Conservation (phyloP, 2,329 filamentous ascomycete genomes). For the Penicillium brasilianum region DNA sequence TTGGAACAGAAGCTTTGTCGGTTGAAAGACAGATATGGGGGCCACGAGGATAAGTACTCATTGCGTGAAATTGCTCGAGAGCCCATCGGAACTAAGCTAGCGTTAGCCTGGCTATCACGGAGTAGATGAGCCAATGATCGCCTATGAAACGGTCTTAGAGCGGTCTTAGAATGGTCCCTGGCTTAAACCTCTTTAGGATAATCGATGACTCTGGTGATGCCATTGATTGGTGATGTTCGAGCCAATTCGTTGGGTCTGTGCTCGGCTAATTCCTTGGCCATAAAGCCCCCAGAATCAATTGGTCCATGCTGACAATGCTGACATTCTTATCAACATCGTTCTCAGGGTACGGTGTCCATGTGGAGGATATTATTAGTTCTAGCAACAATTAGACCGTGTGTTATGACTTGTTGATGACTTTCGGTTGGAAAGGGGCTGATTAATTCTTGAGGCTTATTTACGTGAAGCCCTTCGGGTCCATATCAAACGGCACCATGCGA, state of each 20-base stretch:
- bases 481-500: too few relatives aligned
- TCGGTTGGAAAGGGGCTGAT: too few relatives aligned
- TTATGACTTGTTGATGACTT: too few relatives aligned
- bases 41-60: not conserved
- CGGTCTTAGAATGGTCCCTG: not conserved
- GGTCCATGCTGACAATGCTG: not conserved
- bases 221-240: not conserved
- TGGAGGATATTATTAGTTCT: too few relatives aligned
- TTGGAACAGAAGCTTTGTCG: not conserved
- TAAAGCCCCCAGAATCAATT: not conserved
- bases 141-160: not conserved
- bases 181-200: not conserved
- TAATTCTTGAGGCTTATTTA: too few relatives aligned
- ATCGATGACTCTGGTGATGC: not conserved
- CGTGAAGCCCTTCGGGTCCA: too few relatives aligned
- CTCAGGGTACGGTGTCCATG: not conserved
- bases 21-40: not conserved
- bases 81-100: not conserved
- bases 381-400: too few relatives aligned
- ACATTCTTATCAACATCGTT: not conserved
- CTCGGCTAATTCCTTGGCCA: conserved; percentile 3
- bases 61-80: not conserved
- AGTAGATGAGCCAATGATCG: not conserved
- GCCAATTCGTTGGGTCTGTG: not conserved
- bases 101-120: not conserved